These are phyloP conservation scores for Arthroderma sp. DNA, from an alignment of 2,329 filamentous ascomycete species.

Conservation along the genomic window DNA sequence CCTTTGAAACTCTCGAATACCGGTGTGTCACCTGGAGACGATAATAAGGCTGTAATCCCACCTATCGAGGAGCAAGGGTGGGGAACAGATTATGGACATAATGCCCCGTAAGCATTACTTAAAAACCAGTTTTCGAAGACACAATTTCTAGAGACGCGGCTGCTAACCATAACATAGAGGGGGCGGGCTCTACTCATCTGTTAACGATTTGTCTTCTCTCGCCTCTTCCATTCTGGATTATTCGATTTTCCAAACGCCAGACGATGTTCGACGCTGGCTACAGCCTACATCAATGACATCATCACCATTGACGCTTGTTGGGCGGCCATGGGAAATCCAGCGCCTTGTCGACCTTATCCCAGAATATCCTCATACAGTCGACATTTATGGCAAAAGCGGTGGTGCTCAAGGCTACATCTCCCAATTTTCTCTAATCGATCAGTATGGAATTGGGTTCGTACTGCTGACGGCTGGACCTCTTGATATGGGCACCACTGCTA, in stretches of 20 bases:
- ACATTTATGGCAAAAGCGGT: conserved; percentile 25
- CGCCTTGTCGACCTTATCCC: conserved; percentile 16
- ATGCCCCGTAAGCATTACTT: conserved; percentile 19
- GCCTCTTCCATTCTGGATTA: conserved; percentile 18
- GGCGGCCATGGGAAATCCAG: conserved; percentile 28
- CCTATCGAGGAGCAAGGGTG: conserved; percentile 19
- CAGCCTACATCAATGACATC: conserved; percentile 23
- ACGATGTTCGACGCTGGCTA: conserved; percentile 21
- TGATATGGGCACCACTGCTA: conserved; percentile 12
- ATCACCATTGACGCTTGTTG: conserved; percentile 19
- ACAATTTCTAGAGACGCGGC: neutral
- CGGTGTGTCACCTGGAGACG: conserved; percentile 18
- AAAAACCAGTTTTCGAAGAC: neutral
- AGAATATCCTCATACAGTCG: conserved; percentile 19
- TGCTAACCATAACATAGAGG: conserved; percentile 12
- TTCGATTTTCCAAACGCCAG: conserved; percentile 13
- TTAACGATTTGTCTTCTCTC: conserved; percentile 21
- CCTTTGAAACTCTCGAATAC: conserved; percentile 17
- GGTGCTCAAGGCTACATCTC: conserved; percentile 23
- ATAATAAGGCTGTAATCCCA: conserved; percentile 21
- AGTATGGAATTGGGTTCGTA: conserved; percentile 22
- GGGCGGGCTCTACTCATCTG: conserved; percentile 24
- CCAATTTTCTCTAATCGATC: conserved; percentile 24
- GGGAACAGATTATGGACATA: conserved; percentile 23
- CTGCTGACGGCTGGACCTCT: conserved; percentile 20